Base-by-base conservation (phyloP, 805 yeast genomes). In the Cyberlindnera veronae region DNA sequence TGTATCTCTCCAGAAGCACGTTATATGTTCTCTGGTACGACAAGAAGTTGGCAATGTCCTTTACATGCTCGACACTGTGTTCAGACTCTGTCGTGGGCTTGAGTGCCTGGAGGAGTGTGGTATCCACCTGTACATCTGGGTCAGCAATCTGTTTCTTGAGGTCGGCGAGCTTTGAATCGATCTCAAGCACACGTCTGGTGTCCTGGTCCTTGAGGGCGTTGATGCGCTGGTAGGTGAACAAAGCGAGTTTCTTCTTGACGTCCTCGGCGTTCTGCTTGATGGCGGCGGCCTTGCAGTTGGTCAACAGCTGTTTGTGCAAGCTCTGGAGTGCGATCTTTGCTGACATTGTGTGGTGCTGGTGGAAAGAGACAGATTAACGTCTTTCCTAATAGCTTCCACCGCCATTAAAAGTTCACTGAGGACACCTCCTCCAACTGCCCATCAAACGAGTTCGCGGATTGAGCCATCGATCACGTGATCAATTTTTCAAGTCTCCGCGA, bases 1-100 rank as follows among this genome's bases (percentile, higher is more conserved):
- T 87, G 62, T 91, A 93, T 50, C 95, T 73, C 50, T 84, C 93
- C 32, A 90, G 68, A 34, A 91, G 69, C 49, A 81, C 90, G 45
- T 77, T 79, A 63, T 88, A 91, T 11, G 71, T 77, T 48, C 93
- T 70, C 61, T 91, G 97, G 46, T 81, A 77, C 37, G 71, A 68
- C 38, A 91, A 64, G 57, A 77, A 91, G 9, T 71, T 65, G 5
- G 76, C 66, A 12, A 84, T 71, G 54, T 85, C 89, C n/a, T 58
- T 50, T 34, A 82, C 62, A 53, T 81, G 79, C 24, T 62, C 47
- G 5, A 50, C 32, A 27, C 51, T 55, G 32, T 54, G 57, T 8
- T 37, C 34, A 7, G 45, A 32, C 20, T 44, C 52, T 6, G 39
- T 55, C 23, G 26, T 42, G 2, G 45, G 38, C 15, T 38, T 41